Evolutionary conservation across 345 rosid genomes (phyloP).

Genomic region (Eucalyptus melliodora): DNA sequence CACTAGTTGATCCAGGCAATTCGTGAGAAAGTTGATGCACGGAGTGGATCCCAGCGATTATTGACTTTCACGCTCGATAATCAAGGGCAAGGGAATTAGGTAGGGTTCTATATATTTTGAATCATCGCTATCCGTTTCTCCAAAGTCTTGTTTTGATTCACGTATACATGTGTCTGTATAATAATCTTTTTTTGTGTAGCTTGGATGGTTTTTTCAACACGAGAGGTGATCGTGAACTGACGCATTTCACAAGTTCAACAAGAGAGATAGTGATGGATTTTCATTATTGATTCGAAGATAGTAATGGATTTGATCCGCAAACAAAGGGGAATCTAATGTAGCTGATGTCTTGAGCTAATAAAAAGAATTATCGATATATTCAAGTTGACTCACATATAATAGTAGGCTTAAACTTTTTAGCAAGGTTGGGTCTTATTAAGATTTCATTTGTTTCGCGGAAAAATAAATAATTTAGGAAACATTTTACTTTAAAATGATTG

Average conservation of each 20-base stretch:
- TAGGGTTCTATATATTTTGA: neutral
- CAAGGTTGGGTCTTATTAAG: neutral
- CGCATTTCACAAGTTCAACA: neutral
- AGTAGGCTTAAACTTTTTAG: neutral
- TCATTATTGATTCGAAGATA: neutral
- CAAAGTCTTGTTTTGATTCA: neutral
- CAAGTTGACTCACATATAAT: neutral
- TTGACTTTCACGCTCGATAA: neutral
- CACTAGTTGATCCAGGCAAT: neutral
- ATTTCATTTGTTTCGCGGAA: no score
- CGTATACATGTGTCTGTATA: neutral
- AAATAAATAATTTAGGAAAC: no score
- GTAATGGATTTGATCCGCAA: neutral
- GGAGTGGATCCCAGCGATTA: neutral
- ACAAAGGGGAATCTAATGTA: neutral
- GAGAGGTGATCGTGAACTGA: neutral
- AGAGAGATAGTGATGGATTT: neutral
- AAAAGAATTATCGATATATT: neutral
- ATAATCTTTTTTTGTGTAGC: neutral
- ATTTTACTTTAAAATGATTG: no score
- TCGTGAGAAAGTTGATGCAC: neutral
- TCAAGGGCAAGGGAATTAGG: neutral
- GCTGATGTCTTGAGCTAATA: neutral
- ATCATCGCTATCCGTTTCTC: neutral
- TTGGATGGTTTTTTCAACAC: neutral